Evolutionary conservation across 148 eudicot genomes (phyloP).

Genomic region (Amaranthus cruentus): DNA sequence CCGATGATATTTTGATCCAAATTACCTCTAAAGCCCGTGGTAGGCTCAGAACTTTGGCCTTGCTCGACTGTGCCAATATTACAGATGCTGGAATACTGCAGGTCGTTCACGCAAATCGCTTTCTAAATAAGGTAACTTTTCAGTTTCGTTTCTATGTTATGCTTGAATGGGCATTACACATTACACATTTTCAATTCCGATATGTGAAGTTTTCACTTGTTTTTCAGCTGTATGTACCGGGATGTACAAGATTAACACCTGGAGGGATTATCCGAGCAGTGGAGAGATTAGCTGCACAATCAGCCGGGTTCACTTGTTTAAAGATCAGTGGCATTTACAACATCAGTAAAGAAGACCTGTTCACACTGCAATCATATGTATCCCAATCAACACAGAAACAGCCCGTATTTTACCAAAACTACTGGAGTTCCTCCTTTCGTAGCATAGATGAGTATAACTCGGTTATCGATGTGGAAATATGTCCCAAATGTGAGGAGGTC

Average conservation of each 20-base stretch:
- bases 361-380: conserved; percentile 30
- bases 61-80: conserved; percentile 47
- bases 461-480: conserved; percentile 51
- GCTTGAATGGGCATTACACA: too few species aligned
- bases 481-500: conserved; percentile 58
- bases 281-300: conserved; percentile 25
- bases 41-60: conserved; percentile 45
- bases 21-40: conserved; percentile 55
- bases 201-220: not conserved
- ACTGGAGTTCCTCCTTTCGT: conserved; percentile 3
- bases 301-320: conserved; percentile 27
- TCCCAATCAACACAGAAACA: not conserved
- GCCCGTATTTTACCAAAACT: conserved; percentile 26
- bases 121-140: conserved; percentile 48
- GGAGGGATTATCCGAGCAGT: conserved; percentile 50
- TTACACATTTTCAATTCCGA: not conserved
- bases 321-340: conserved; percentile 56
- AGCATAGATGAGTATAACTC: conserved; percentile 4
- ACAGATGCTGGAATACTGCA: conserved; percentile 54
- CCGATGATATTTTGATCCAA: conserved; percentile 38
- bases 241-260: conserved; percentile 63
- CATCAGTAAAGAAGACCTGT: conserved; percentile 45
- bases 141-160: too few species aligned
- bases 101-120: conserved; percentile 46
- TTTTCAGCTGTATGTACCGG: conserved; percentile 59